phyloP scores from a whole-genome alignment of 148 eudicot genomes.

The Rheum nobile region DNA sequence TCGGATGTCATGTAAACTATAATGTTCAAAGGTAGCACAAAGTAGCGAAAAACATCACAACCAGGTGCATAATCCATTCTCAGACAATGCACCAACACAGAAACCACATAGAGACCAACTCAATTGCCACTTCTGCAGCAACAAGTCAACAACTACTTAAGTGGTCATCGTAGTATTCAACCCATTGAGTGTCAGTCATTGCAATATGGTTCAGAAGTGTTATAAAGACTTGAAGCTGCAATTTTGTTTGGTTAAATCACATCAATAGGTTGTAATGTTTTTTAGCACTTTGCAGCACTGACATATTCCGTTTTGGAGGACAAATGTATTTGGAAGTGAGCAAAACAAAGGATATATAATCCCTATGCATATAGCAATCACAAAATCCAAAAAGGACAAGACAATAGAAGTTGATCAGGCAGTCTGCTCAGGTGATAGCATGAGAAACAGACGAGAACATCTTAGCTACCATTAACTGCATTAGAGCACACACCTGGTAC shows the following conservation, averaged over 20 bases:
- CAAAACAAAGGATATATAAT: background rate
- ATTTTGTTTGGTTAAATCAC: background rate
- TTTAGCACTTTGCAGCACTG: background rate
- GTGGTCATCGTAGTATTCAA: background rate
- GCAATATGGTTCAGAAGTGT: background rate
- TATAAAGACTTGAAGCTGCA: background rate
- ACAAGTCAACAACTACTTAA: background rate
- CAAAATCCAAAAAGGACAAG: background rate
- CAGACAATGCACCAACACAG: background rate
- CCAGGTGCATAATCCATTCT: background rate
- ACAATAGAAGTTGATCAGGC: background rate
- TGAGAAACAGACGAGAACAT: background rate
- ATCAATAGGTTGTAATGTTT: background rate
- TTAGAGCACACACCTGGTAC: conserved; percentile 64
- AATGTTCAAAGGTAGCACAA: background rate
- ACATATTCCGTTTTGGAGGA: background rate
- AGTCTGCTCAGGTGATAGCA: background rate
- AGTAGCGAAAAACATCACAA: background rate
- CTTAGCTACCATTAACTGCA: background rate
- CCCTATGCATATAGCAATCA: background rate
- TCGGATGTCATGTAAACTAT: background rate
- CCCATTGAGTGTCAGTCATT: background rate
- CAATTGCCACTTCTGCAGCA: background rate
- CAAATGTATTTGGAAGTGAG: background rate
- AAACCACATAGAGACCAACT: background rate